Evolutionary conservation across 805 yeast species (phyloP), one percentile per base, ranked within the genome.

Genomic region (Blastobotrys robertii): DNA sequence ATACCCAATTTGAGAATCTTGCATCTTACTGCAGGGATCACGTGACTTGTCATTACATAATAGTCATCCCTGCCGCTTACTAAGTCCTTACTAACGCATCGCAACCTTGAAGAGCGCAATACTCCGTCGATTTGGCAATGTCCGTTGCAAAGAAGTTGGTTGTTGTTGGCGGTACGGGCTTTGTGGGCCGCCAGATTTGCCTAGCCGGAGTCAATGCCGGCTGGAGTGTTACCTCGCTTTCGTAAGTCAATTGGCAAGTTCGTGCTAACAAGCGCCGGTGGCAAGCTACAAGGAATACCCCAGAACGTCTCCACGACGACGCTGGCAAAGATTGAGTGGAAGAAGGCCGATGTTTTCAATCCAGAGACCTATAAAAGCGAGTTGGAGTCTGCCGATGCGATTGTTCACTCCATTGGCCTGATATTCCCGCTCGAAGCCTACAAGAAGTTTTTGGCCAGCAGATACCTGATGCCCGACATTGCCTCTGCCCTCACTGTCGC

Each of bases 131-230:
- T 6, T 4, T 19, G 25, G 25, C 25, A 19, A 19, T 19, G 25
- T 19, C 25, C 25, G 25, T 19, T 6, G 25, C 41, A 38, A 68
- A 63, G 53, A 50, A 47, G 37, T 49, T 75, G 2, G 76, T 84
- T 3, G 84, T 87, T 0, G 76, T 87, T 54, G 97, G 97, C 12
- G 96, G 97, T 1, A 77, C 76, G 50, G 97, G 97, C 7, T 84
- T 84, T 56, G 60, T 88, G 12, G 81, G 95, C 9, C 69, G 67
- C 44, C 65, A 79, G 30, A 77, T 88, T 7, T 84, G 94, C 56
- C 80, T 79, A 56, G 69, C 71, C 2, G 94, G 82, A 0, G 60
- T 83, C 1, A 63, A 60, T 15, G 59, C 73, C 13, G 94, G 94
- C 0, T 76, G 69, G 58, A 59, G 71, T 8, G 94, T 87, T 3